Evolutionary conservation across 2,329 filamentous ascomycete genomes (phyloP), one percentile per base, ranked within the genome.

Genomic region (Aureobasidium lini): DNA sequence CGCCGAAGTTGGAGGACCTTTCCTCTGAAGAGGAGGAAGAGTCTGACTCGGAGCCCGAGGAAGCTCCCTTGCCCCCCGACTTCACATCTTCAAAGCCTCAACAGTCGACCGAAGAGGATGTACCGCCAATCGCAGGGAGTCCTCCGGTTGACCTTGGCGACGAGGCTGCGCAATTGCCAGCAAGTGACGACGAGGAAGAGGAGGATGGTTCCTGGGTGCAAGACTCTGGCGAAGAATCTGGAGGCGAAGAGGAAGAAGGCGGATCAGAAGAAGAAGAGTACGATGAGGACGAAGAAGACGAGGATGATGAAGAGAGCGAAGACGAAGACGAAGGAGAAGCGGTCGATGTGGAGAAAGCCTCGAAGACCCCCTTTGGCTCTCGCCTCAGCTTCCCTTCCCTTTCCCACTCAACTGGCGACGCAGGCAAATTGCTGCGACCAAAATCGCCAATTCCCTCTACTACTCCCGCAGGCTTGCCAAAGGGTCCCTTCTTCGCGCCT

Each of bases 91-190:
- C 70, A 43, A 62, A 70, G 11, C 63, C 65, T 10, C 63, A 64
- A 49, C 39, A 62, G n/a, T 43, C 54, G 10, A 60, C 59, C 31
- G 60, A 66, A 16, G 66, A 68, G 4, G 63, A 73, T 42, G 47
- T 74, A 13, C 73, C 73, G 37, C 76, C 77, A 6, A 69, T 79
- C 34, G 77, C 76, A 36, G 77, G 77, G 13, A 78, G 75, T 43
- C 77, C 77, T n/a, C 73, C 75, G 18, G 68, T 79, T 10, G 73
- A 78, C 62, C 64, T 73, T n/a, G 68, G 65, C 23, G 62, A 59
- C 28, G 54, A 57, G 42, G 64, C 65, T 39, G 69, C 68, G 1
- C 67, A 70, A 48, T 37, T 62, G 2, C 64, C 62, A 9, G 65
- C 60, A 23, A 69, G 72, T 10, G 68, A 66, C 13, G 66, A 67